Percentiles rank a stretch among this genome's conserved stretches.
Conservation (phyloP, 2,329 filamentous ascomycete genomes). For the Pseudogymnoascus sp. region DNA sequence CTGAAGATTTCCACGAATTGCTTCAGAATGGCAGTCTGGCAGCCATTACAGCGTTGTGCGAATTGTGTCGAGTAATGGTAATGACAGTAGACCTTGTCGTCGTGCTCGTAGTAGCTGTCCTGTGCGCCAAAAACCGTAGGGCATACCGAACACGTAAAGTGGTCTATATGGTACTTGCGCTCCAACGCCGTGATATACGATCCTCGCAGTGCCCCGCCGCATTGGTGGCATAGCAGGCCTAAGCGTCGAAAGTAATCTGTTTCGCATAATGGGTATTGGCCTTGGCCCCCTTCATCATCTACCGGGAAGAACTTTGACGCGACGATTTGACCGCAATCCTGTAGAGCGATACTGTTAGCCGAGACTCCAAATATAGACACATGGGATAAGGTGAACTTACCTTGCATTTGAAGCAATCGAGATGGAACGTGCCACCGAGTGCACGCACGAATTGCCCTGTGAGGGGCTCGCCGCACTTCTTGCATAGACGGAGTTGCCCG, state of each 20-base stretch:
- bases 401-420: constrained; percentile 96
- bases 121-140: constrained; percentile 96
- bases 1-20: constrained; percentile 99
- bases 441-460: constrained; percentile 95
- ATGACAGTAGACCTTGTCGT: constrained; percentile 92
- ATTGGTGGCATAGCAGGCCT: constrained; percentile 83
- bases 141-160: constrained; percentile 96
- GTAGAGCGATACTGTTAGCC: constrained; percentile 18
- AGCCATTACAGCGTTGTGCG: constrained; percentile 91
- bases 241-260: constrained; percentile 94
- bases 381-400: constrained; percentile 38
- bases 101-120: constrained; percentile 98
- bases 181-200: constrained; percentile 98
- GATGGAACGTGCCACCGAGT: constrained; percentile 84
- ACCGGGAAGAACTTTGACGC: constrained; percentile 98
- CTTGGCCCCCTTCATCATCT: constrained; percentile 75
- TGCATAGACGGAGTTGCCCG: constrained; percentile 59
- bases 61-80: constrained; percentile 98
- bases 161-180: constrained; percentile 97
- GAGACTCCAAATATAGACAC: constrained; percentile 10
- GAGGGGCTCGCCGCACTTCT: constrained; percentile 79
- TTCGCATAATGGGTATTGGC: constrained; percentile 92
- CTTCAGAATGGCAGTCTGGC: constrained; percentile 93
- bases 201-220: constrained; percentile 82
- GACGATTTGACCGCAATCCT: constrained; percentile 96